Conservation (phyloP, 768 basidiomycete species). For the Auricularia heimuer region DNA sequence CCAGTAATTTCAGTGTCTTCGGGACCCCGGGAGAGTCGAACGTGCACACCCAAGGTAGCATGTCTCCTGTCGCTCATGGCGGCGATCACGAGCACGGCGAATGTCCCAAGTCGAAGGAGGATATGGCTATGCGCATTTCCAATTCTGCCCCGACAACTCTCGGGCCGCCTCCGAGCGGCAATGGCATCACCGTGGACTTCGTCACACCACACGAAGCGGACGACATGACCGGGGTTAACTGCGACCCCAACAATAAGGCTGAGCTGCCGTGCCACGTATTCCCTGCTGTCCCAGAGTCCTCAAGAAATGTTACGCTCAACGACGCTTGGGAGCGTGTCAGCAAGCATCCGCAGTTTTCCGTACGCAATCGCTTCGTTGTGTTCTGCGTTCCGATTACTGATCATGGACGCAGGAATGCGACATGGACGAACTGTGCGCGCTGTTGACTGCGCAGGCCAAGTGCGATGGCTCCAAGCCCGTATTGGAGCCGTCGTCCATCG, state of each 20-base stretch:
- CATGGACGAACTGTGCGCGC: conserved; percentile 66
- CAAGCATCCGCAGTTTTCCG: conserved; percentile 67
- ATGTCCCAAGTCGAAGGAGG: conserved; percentile 49
- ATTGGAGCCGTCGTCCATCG: conserved; percentile 42
- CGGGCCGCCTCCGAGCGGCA: conserved; percentile 55
- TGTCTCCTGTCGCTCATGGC: conserved; percentile 19
- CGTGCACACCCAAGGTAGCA: conserved; percentile 6
- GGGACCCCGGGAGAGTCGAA: conserved; percentile 17
- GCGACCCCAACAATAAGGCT: background rate
- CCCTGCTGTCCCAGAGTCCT: conserved; percentile 57
- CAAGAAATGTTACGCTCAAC: conserved; percentile 67
- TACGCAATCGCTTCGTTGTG: conserved; percentile 22
- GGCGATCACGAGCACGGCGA: conserved; percentile 11
- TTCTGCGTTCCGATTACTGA: conserved; percentile 1
- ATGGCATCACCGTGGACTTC: conserved; percentile 9
- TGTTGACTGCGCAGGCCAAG: conserved; percentile 72
- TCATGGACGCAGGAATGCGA: conserved; percentile 49
- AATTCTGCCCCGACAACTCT: conserved; percentile 12
- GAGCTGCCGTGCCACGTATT: conserved; percentile 55
- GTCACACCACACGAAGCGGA: conserved; percentile 27
- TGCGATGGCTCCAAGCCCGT: conserved; percentile 83
- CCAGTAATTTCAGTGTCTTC: conserved; percentile 17
- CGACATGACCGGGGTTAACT: conserved; percentile 40
- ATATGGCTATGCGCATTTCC: conserved; percentile 41
- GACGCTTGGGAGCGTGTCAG: conserved; percentile 73